These are phyloP conservation scores for Stephanodiscus triporus DNA, from an alignment of 108 stramenopile species.

Conservation along the genomic window DNA sequence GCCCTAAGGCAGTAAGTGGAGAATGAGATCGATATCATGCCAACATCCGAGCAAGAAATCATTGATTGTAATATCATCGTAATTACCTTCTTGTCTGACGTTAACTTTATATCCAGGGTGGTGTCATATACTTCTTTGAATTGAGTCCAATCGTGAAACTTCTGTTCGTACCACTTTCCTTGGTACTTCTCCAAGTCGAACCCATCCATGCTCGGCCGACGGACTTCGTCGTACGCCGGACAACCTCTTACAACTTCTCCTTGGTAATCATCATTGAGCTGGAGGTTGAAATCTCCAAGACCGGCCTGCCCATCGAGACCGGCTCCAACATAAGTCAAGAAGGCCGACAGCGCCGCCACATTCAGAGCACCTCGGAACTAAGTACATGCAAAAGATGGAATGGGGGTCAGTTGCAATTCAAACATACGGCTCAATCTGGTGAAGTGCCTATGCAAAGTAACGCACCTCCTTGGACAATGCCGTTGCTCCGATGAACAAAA, in stretches of 20 bases:
- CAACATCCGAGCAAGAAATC: constrained; percentile 2
- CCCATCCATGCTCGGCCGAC: constrained; percentile 84
- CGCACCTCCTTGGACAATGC: constrained; percentile 69
- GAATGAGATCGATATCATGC: neutral
- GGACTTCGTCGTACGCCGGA: constrained; percentile 86
- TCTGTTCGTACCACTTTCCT: constrained; percentile 91
- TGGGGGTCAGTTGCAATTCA: neutral
- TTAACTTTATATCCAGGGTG: constrained; percentile 84
- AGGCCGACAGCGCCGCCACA: constrained; percentile 72
- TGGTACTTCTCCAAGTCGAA: constrained; percentile 90
- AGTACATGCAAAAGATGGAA: neutral
- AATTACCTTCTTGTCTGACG: constrained; percentile 37
- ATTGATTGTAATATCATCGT: neutral
- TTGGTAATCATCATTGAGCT: constrained; percentile 83
- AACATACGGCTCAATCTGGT: neutral
- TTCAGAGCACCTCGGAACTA: constrained; percentile 78
- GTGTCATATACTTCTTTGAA: constrained; percentile 95
- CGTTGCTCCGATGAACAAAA: constrained; percentile 68
- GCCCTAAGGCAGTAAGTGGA: constrained; percentile 35
- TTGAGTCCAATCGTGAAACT: constrained; percentile 94
- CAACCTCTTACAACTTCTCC: constrained; percentile 87
- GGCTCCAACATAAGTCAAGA: constrained; percentile 80
- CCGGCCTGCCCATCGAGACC: constrained; percentile 87
- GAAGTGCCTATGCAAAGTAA: neutral
- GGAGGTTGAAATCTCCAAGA: constrained; percentile 85